Evolutionary conservation across 2,329 filamentous ascomycete species (phyloP).

Genomic region (Scedosporium minutisporum): DNA sequence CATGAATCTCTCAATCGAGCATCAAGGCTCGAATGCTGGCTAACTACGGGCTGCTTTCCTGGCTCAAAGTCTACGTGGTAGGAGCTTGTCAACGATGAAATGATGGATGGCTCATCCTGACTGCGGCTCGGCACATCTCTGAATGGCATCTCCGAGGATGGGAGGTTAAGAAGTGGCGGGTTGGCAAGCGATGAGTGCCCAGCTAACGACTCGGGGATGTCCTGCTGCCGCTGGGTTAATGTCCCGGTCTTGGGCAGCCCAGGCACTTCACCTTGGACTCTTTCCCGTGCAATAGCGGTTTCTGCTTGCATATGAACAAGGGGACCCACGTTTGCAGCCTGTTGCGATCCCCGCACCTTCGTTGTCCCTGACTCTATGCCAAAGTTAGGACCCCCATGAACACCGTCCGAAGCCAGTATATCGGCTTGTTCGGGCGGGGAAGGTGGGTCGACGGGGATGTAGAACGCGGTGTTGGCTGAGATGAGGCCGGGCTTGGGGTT

Average conservation of each 20-base stretch:
- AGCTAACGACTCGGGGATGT: too few species aligned
- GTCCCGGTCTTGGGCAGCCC: neutral
- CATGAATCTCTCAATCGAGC: conserved; percentile 26
- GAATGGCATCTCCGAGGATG: neutral
- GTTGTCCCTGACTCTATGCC: neutral
- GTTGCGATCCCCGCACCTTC: neutral
- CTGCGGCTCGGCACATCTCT: neutral
- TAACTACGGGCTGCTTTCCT: neutral
- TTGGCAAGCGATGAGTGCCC: too few species aligned
- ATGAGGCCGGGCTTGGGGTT: neutral
- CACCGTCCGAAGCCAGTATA: neutral
- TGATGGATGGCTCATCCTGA: neutral
- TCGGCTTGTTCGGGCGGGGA: neutral
- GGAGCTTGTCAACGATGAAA: neutral
- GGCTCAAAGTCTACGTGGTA: neutral
- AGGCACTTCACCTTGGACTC: neutral
- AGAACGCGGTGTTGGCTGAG: neutral
- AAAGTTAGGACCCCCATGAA: neutral
- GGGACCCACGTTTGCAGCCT: neutral
- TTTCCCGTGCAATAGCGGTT: neutral
- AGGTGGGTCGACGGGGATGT: neutral
- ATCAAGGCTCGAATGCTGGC: conserved; percentile 8
- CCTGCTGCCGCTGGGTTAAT: too few species aligned
- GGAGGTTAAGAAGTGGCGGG: neutral
- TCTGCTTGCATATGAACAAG: neutral